A percentile compares a stretch with the other conserved stretches of the same genome.
Evolutionary conservation across 371 early-diverging fungal genomes (phyloP).

Genomic region (Saksenaea oblongispora): DNA sequence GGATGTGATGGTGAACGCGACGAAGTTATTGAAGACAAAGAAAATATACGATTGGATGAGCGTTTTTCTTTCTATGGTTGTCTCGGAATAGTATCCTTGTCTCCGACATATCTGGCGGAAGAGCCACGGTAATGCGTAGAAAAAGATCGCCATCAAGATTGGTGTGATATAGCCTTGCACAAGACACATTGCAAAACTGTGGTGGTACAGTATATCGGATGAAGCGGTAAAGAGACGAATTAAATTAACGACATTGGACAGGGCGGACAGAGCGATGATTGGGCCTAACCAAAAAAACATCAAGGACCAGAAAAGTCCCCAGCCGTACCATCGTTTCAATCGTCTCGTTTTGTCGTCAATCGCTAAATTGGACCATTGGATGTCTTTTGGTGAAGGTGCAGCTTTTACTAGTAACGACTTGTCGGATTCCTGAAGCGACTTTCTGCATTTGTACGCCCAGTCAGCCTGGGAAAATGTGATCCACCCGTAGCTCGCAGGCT

Average conservation of each 20-base stretch:
- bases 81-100: slow-evolving; percentile 71
- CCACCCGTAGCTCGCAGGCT: slow-evolving; percentile 68
- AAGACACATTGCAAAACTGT: slow-evolving; percentile 52
- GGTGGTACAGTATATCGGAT: slow-evolving; percentile 33
- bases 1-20: slow-evolving; percentile 58
- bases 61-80: slow-evolving; percentile 63
- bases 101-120: slow-evolving; percentile 62
- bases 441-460: slow-evolving; percentile 47
- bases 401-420: slow-evolving; percentile 29
- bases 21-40: slow-evolving; percentile 65
- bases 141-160: slow-evolving; percentile 61
- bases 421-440: background rate
- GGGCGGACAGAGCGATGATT: slow-evolving; percentile 53
- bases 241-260: slow-evolving; percentile 61
- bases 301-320: slow-evolving; percentile 54
- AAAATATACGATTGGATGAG: slow-evolving; percentile 73
- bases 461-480: slow-evolving; percentile 57
- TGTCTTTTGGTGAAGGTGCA: slow-evolving; percentile 73
- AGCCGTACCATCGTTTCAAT: slow-evolving; percentile 54
- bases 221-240: slow-evolving; percentile 51
- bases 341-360: slow-evolving; percentile 48
- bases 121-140: slow-evolving; percentile 61
- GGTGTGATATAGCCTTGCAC: slow-evolving; percentile 71
- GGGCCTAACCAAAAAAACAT: slow-evolving; percentile 66
- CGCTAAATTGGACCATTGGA: slow-evolving; percentile 78